phyloP scores from a whole-genome alignment of 139 green algal species.

The Eudorina sp. region DNA sequence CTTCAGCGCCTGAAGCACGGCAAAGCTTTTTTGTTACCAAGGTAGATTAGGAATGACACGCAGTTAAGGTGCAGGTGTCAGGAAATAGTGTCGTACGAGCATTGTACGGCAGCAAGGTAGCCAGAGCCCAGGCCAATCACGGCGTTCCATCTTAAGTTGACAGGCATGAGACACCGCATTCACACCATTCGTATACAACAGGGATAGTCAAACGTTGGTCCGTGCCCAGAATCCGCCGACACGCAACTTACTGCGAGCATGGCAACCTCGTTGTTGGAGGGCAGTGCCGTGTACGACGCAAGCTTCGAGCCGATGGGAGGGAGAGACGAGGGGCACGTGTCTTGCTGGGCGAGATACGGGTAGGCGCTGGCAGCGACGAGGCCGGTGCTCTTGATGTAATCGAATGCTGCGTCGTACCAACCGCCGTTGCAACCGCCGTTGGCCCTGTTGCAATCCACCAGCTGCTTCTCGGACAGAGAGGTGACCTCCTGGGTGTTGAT shows the following conservation, averaged over 20 bases:
- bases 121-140: background rate
- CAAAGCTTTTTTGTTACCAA: background rate
- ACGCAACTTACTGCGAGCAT: background rate
- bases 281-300: background rate
- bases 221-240: no score
- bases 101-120: no score
- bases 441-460: background rate
- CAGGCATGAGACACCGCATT: background rate
- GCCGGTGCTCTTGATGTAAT: background rate
- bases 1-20: background rate
- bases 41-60: background rate
- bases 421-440: background rate
- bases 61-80: background rate
- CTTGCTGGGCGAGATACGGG: background rate
- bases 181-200: background rate
- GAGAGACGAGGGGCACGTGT: background rate
- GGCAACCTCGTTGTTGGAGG: background rate
- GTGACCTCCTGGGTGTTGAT: background rate
- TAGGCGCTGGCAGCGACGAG: background rate
- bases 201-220: background rate
- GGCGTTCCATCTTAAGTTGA: background rate
- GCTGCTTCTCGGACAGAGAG: background rate
- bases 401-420: background rate
- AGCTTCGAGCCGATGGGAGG: background rate
- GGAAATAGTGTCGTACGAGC: background rate